These are phyloP conservation scores for Pichia manshurica DNA, from an alignment of 805 yeast genomes.

Conservation along the genomic window DNA sequence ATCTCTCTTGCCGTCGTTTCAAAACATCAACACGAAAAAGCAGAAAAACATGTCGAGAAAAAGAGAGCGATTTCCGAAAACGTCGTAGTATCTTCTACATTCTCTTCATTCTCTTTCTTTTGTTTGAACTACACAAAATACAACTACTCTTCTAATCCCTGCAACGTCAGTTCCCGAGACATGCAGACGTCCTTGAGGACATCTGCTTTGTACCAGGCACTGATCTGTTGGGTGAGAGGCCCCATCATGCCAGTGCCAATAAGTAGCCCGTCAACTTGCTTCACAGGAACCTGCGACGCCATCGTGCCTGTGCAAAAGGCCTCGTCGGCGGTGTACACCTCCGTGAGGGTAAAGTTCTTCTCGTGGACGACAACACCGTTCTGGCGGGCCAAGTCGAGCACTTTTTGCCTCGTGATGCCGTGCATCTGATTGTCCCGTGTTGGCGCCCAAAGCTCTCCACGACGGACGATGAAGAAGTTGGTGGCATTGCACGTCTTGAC, in stretches of 20 bases:
- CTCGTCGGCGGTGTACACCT: conserved; percentile 7
- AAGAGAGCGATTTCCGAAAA: neutral
- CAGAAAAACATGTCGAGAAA: neutral
- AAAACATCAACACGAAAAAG: neutral
- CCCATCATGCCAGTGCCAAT: conserved; percentile 2
- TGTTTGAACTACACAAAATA: no score
- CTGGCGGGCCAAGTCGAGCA: neutral
- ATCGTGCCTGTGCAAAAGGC: conserved; percentile 8
- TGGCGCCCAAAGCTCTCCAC: conserved; percentile 9
- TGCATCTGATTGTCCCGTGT: conserved; percentile 8
- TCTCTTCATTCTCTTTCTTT: no score
- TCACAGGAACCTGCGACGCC: conserved; percentile 7
- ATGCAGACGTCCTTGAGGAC: neutral
- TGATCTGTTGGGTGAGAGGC: conserved; percentile 1
- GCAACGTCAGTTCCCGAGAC: conserved; percentile 1
- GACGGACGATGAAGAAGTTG: conserved; percentile 2
- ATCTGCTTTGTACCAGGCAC: conserved; percentile 4
- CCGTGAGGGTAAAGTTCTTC: conserved; percentile 1
- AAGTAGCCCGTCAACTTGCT: conserved; percentile 3
- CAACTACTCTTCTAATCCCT: neutral
- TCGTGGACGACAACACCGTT: conserved; percentile 1
- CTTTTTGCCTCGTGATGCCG: conserved; percentile 9
- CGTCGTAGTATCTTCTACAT: no score
- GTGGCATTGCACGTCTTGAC: conserved; percentile 10
- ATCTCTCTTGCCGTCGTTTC: neutral